These are phyloP conservation scores for carrot (Daucus carota) DNA, from an alignment of 129 eudicot species.

Conservation along the genomic window DNA sequence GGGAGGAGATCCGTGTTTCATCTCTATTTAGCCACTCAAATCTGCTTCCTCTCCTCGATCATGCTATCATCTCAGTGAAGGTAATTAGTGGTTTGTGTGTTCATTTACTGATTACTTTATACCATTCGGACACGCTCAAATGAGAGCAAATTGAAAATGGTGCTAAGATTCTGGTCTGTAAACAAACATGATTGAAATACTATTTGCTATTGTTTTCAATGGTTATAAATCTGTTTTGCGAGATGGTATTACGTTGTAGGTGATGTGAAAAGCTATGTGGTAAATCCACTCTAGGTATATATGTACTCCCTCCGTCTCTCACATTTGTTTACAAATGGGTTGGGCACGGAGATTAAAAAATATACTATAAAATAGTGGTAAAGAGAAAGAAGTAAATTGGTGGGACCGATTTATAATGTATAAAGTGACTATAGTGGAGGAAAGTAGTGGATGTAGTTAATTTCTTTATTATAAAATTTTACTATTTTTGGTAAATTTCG, in stretches of 20 bases:
- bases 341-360: no score
- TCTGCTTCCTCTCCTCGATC: conserved; percentile 93
- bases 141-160: neutral
- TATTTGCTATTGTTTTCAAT: neutral
- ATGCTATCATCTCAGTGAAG: conserved; percentile 87
- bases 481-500: no score
- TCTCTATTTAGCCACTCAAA: conserved; percentile 74
- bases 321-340: no score
- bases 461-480: no score
- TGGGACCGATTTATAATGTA: no score
- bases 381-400: no score
- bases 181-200: neutral
- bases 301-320: neutral
- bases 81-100: conserved; percentile 19
- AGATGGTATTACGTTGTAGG: neutral
- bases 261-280: neutral
- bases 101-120: neutral
- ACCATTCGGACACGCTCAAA: neutral
- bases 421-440: no score
- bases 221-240: neutral
- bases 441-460: no score
- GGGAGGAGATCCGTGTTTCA: conserved; percentile 93
- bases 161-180: neutral
- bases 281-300: neutral
- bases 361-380: no score